Evolutionary conservation across 805 yeast genomes (phyloP).

Genomic region (Candida nonsorbophila): DNA sequence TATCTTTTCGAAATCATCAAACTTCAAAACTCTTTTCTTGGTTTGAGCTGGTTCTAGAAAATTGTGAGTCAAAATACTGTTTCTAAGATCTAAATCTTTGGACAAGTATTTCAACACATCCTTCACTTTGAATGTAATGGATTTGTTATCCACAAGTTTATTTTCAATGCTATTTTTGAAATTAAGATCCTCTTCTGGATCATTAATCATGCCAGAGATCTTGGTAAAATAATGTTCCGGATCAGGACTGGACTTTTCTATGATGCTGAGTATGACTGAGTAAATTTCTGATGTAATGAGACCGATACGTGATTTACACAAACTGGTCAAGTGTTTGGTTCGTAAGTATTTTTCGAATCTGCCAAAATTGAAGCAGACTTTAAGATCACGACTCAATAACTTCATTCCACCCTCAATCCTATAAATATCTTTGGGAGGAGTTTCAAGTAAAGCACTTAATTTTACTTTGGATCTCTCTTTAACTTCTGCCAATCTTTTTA

Average conservation of each 20-base stretch:
- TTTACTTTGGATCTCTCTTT: conserved; percentile 46
- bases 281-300: conserved; percentile 61
- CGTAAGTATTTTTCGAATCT: conserved; percentile 67
- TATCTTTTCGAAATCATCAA: conserved; percentile 10
- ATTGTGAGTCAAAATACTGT: conserved; percentile 39
- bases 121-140: conserved; percentile 29
- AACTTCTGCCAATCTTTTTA: conserved; percentile 49
- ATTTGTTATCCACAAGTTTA: conserved; percentile 26
- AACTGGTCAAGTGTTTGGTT: conserved; percentile 53
- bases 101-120: conserved; percentile 35
- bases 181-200: conserved; percentile 35
- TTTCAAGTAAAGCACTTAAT: conserved; percentile 27
- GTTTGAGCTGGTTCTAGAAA: conserved; percentile 30
- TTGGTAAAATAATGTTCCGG: conserved; percentile 33
- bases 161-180: conserved; percentile 25
- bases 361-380: conserved; percentile 57
- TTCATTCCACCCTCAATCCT: conserved; percentile 27
- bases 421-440: conserved; percentile 19
- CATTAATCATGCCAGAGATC: conserved; percentile 47
- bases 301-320: conserved; percentile 69
- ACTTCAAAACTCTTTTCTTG: conserved; percentile 13
- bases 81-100: conserved; percentile 36
- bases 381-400: conserved; percentile 44
- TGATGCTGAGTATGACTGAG: conserved; percentile 45
- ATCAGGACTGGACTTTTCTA: conserved; percentile 54